These are phyloP conservation scores for Colletotrichum coccodes DNA, from an alignment of 2,329 filamentous ascomycete species.

Conservation along the genomic window DNA sequence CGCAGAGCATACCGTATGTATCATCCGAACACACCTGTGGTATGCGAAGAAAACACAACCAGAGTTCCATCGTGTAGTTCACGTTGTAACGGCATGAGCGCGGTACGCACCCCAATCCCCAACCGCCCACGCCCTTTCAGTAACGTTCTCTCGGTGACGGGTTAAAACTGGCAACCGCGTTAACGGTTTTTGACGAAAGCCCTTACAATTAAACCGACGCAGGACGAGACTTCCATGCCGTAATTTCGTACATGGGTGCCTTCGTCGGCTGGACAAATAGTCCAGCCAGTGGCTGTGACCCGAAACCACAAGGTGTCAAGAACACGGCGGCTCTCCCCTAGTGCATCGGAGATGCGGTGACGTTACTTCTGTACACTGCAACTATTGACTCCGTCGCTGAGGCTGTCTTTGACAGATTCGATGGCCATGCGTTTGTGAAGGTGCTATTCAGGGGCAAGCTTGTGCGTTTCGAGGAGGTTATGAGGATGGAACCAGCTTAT, in stretches of 20 bases:
- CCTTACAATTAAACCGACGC: constrained; percentile 56
- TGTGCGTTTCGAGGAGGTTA: constrained; percentile 64
- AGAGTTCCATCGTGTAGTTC: constrained; percentile 42
- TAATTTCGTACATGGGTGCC: constrained; percentile 65
- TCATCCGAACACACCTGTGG: constrained; percentile 61
- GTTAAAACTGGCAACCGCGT: not conserved
- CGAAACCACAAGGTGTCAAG: constrained; percentile 60
- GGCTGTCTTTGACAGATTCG: constrained; percentile 66
- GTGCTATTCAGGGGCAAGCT: constrained; percentile 73
- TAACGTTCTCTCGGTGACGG: not conserved
- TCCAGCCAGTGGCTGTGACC: constrained; percentile 59
- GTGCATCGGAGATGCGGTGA: constrained; percentile 56
- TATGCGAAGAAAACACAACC: constrained; percentile 45
- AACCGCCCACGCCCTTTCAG: not conserved
- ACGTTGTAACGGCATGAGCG: constrained; percentile 45
- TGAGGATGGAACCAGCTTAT: constrained; percentile 68
- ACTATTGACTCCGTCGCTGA: constrained; percentile 64
- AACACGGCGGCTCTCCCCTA: constrained; percentile 46
- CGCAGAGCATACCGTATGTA: constrained; percentile 63
- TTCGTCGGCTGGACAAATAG: constrained; percentile 59
- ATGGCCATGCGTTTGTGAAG: constrained; percentile 60
- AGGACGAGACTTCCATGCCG: constrained; percentile 61
- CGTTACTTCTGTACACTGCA: constrained; percentile 36
- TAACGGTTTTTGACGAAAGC: constrained; percentile 55
- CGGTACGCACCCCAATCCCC: too few species aligned